Conservation (phyloP, 192 early-diverging fungal species). For the Podila epigama region DNA sequence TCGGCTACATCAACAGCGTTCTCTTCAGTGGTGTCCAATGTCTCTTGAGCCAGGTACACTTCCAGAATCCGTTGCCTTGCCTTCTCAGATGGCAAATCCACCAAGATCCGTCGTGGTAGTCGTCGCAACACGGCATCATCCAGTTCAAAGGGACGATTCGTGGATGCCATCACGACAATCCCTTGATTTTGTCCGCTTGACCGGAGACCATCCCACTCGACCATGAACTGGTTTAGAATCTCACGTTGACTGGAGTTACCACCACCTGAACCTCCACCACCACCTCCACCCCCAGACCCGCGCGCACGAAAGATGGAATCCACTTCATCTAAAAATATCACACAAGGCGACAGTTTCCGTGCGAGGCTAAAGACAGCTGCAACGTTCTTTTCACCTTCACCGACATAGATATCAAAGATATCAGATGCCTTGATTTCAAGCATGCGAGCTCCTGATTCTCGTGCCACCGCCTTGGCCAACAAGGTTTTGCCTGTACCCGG, state of each 20-base stretch:
- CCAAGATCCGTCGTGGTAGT: slow-evolving; percentile 89
- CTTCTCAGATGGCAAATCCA: slow-evolving; percentile 85
- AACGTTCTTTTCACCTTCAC: slow-evolving; percentile 97
- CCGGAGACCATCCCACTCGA: slow-evolving; percentile 93
- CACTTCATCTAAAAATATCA: slow-evolving; percentile 97
- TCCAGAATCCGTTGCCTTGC: slow-evolving; percentile 79
- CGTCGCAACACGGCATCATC: slow-evolving; percentile 96
- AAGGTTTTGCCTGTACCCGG: slow-evolving; percentile 91
- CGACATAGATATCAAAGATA: slow-evolving; percentile 89
- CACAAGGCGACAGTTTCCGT: slow-evolving; percentile 90
- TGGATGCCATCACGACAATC: slow-evolving; percentile 90
- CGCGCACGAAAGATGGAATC: slow-evolving; percentile 88
- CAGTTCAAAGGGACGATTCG: slow-evolving; percentile 95
- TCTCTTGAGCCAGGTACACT: slow-evolving; percentile 82
- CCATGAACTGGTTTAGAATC: slow-evolving; percentile 95
- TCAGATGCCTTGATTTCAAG: slow-evolving; percentile 81
- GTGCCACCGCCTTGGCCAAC: slow-evolving; percentile 86
- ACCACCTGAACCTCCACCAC: slow-evolving; percentile 19
- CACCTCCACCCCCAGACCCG: slow-evolving; percentile 54
- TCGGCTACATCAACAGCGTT: slow-evolving; percentile 62
- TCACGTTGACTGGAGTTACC: slow-evolving; percentile 73
- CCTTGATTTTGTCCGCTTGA: slow-evolving; percentile 70
- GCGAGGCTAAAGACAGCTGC: slow-evolving; percentile 92
- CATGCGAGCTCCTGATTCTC: slow-evolving; percentile 80
- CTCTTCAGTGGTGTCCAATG: too few species aligned